Evolutionary conservation across 495 filamentous ascomycete genomes (phyloP).

Genomic region (Parathielavia appendiculata): DNA sequence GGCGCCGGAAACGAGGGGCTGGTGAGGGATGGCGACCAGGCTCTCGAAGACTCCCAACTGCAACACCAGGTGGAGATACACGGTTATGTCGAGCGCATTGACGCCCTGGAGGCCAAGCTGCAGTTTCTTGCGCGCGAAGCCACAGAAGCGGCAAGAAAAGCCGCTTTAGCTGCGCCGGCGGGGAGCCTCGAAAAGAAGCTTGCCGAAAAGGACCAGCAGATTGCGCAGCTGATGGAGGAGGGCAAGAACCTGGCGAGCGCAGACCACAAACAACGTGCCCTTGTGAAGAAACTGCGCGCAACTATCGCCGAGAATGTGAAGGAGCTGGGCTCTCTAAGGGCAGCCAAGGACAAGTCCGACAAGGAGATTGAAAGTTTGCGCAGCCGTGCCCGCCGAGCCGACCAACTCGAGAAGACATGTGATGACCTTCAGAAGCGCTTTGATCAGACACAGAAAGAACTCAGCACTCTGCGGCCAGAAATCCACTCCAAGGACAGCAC

Average conservation of each 20-base stretch:
- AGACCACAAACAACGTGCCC: slow-evolving; percentile 75
- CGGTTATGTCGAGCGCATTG: slow-evolving; percentile 80
- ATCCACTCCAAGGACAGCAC: slow-evolving; percentile 58
- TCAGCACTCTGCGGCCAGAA: slow-evolving; percentile 62
- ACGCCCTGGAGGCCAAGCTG: slow-evolving; percentile 85
- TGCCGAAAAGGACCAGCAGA: slow-evolving; percentile 83
- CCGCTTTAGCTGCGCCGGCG: slow-evolving; percentile 53
- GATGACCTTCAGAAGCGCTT: slow-evolving; percentile 60
- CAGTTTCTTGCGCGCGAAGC: slow-evolving; percentile 78
- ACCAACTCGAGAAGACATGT: slow-evolving; percentile 61
- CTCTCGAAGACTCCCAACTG: slow-evolving; percentile 55
- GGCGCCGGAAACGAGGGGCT: slow-evolving; percentile 5
- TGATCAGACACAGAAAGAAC: slow-evolving; percentile 60
- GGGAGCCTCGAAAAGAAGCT: slow-evolving; percentile 70
- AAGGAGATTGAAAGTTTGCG: slow-evolving; percentile 53
- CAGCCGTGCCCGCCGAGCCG: slow-evolving; percentile 57
- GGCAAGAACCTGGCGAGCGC: slow-evolving; percentile 82
- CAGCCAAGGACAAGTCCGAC: slow-evolving; percentile 63
- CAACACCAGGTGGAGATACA: slow-evolving; percentile 76
- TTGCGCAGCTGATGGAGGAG: slow-evolving; percentile 84
- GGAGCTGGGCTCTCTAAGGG: slow-evolving; percentile 55
- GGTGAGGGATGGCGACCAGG: slow-evolving; percentile 42
- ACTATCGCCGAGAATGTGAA: slow-evolving; percentile 60
- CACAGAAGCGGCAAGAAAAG: slow-evolving; percentile 62
- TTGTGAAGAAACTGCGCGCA: slow-evolving; percentile 73